Percentiles rank a stretch among this genome's conserved stretches.
phyloP scores from a whole-genome alignment of 164 flowering plant genomes.

The Berberis thunbergii region DNA sequence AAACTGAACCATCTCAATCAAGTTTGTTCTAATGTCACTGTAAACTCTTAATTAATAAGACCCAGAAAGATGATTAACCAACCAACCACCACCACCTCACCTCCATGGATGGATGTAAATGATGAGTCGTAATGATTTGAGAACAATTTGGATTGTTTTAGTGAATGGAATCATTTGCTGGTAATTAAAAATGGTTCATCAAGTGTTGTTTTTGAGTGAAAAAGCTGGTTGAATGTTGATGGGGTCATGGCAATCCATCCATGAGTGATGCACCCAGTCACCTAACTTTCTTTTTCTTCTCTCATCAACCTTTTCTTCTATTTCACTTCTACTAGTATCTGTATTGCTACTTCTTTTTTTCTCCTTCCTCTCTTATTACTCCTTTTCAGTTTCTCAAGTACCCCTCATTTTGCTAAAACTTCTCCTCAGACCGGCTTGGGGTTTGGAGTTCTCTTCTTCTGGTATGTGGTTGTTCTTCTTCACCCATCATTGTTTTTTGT shows the following conservation, averaged over 20 bases:
- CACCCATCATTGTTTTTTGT: conserved; percentile 2
- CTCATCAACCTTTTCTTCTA: conserved; percentile 15
- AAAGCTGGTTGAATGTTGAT: conserved; percentile 11
- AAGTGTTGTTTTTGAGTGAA: conserved; percentile 1
- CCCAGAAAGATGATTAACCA: too few relatives aligned
- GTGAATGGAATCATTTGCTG: neutral
- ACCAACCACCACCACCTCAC: too few relatives aligned
- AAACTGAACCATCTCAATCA: too few relatives aligned
- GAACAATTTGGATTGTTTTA: too few relatives aligned
- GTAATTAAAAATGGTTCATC: neutral
- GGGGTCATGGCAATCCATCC: conserved; percentile 26
- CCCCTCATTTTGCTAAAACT: conserved; percentile 11
- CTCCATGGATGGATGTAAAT: too few relatives aligned
- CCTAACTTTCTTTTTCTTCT: conserved; percentile 17
- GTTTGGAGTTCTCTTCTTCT: conserved; percentile 8
- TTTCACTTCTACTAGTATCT: conserved; percentile 14
- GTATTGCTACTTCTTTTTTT: neutral
- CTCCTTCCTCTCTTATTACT: conserved; percentile 6
- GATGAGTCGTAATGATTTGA: too few relatives aligned
- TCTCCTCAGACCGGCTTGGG: neutral
- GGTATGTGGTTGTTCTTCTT: conserved; percentile 10
- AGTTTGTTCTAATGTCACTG: too few relatives aligned
- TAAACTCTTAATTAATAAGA: too few relatives aligned
- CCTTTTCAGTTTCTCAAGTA: neutral
- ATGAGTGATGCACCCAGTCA: conserved; percentile 2